Percentiles rank a stretch among this genome's conserved stretches.
phyloP scores from a whole-genome alignment of 352 stramenopile species.

The Pythium phragmitis region DNA sequence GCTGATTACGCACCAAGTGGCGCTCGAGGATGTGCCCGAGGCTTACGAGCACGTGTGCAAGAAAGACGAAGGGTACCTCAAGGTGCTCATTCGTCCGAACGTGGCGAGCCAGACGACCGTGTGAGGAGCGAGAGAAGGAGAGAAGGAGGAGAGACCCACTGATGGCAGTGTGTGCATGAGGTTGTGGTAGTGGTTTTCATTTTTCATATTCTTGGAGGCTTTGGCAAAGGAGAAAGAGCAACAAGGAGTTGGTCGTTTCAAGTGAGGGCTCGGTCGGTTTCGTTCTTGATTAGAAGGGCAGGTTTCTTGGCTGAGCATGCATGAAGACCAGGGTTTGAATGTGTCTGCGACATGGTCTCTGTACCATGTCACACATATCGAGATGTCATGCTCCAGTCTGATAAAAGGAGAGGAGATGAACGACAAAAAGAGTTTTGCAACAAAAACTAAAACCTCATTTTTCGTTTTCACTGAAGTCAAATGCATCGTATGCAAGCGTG shows the following conservation, averaged over 20 bases:
- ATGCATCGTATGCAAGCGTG: not conserved
- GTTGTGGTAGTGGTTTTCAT: too few relatives aligned
- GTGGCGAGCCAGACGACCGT: not conserved
- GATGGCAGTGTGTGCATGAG: not conserved
- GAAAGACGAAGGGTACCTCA: constrained; percentile 59
- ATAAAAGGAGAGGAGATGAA: too few relatives aligned
- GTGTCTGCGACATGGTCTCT: too few relatives aligned
- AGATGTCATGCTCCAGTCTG: too few relatives aligned
- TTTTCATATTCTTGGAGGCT: not conserved
- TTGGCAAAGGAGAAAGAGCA: not conserved
- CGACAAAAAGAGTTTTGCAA: too few relatives aligned
- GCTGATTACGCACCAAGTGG: constrained; percentile 55
- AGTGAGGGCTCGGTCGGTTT: too few relatives aligned
- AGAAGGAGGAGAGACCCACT: not conserved
- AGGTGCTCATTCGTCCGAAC: constrained; percentile 41
- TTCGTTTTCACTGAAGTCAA: not conserved
- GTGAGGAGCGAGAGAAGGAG: not conserved
- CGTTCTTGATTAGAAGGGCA: too few relatives aligned
- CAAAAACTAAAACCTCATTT: too few relatives aligned
- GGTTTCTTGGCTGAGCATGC: too few relatives aligned
- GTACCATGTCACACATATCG: too few relatives aligned
- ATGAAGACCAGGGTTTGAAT: too few relatives aligned
- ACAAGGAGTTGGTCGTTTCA: not conserved
- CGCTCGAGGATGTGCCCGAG: constrained; percentile 53
- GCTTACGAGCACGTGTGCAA: constrained; percentile 51